Percentiles rank a stretch among this genome's conserved stretches.
These are phyloP conservation scores for Fusarium pseudocircinatum DNA, from an alignment of 2,329 filamentous ascomycete genomes.

Conservation along the genomic window DNA sequence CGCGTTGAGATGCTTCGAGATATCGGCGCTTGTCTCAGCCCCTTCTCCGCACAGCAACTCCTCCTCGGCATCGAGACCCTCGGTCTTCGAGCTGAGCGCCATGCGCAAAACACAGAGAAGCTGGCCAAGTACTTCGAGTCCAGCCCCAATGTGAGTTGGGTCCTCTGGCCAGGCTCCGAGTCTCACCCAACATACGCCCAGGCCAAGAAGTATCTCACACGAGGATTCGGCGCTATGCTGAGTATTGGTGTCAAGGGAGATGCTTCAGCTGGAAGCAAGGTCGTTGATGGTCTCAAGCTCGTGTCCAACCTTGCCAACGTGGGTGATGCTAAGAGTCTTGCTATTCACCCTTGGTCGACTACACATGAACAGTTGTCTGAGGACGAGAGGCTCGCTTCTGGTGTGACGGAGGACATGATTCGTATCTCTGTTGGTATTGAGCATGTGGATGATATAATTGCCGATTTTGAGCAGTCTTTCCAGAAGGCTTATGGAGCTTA, in stretches of 20 bases:
- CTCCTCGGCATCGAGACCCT: conserved; percentile 90
- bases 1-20: conserved; percentile 93
- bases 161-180: conserved; percentile 89
- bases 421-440: conserved; percentile 95
- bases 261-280: conserved; percentile 76
- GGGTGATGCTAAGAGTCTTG: conserved; percentile 92
- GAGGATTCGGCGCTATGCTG: conserved; percentile 89
- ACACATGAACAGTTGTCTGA: conserved; percentile 94
- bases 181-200: conserved; percentile 78
- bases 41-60: conserved; percentile 92
- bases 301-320: conserved; percentile 97
- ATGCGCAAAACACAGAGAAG: conserved; percentile 82
- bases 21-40: conserved; percentile 82
- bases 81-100: conserved; percentile 84
- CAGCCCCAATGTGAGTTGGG: conserved; percentile 88
- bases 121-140: conserved; percentile 85
- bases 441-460: conserved; percentile 97
- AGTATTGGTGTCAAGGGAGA: conserved; percentile 95
- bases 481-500: conserved; percentile 46
- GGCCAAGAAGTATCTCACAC: conserved; percentile 86
- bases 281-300: conserved; percentile 94
- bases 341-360: conserved; percentile 94
- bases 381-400: conserved; percentile 81
- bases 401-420: conserved; percentile 90
- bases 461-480: conserved; percentile 93